Base-by-base conservation (phyloP, 352 stramenopile species). In the Globisporangium emineosum region DNA sequence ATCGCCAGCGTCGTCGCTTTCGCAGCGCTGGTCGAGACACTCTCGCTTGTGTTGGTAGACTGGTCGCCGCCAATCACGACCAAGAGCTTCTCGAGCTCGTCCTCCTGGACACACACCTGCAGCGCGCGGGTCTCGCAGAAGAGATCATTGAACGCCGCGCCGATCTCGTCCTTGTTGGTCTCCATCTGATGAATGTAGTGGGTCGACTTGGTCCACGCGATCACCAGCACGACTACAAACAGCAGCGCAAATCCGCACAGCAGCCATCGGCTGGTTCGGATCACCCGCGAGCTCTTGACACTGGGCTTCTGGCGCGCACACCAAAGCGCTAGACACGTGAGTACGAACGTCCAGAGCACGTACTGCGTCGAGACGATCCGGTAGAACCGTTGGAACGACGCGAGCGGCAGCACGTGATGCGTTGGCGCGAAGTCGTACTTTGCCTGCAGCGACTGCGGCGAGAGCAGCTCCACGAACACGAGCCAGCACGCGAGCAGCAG, bases 111-210 rank as follows among this genome's bases (percentile, higher is more conserved):
- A 33, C 65, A 70, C 5, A 67, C 27, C 25, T 70, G 57, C 7
- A 64, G 63, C 21, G 60, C 65, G 52, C 53, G 58, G 29, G 63
- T 57, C 32, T 70, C 65, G 53, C 65, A 70, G 43, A 62, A 70
- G 58, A 66, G 49, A 2, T 40, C 42, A 59, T 67, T 70, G 65
- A 70, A 70, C 27, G 33, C 32, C 19, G 52, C 33, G 10, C 60
- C 42, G 35, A 70, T 35, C 17, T 51, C 65, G 9, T 8, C 33
- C 23, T 58, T 56, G 17, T 15, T 45, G 7, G 10, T 19, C 9
- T 30, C 33, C 19, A 70, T 37, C 17, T 43, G 29, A 23, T 54
- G 35, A 15, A 29, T 35, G 25, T 67, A 51, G 59, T 42, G 65
- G 25, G 43, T 66, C 57, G 42, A 70, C 52, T 40, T 70, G 47